Conservation (phyloP, 768 basidiomycete species). For the Phylloporus sp. region DNA sequence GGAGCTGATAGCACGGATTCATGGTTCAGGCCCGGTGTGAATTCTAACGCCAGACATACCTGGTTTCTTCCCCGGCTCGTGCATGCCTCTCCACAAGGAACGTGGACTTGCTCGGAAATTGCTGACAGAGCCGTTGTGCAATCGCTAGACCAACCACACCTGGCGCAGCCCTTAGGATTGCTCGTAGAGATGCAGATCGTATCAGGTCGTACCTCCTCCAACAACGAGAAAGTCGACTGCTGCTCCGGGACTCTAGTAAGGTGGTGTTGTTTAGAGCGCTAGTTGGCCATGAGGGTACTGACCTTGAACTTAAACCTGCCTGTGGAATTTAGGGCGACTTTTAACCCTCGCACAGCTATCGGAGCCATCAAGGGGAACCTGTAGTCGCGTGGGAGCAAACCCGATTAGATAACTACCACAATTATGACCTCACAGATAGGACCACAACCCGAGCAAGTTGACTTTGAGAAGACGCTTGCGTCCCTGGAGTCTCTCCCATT, state of each 20-base stretch:
- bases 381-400: not conserved
- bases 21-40: not conserved
- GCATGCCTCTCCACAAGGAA: conserved; percentile 77
- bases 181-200: not conserved
- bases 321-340: conserved; percentile 57
- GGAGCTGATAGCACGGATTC: conserved; percentile 46
- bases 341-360: conserved; percentile 47
- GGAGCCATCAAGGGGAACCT: conserved; percentile 18
- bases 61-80: conserved; percentile 80
- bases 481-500: conserved; percentile 70
- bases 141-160: conserved; percentile 86
- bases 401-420: conserved; percentile 6
- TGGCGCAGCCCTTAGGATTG: conserved; percentile 22
- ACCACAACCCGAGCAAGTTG: conserved; percentile 19
- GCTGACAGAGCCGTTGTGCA: conserved; percentile 65
- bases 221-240: conserved; percentile 82
- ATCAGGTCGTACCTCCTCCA: conserved; percentile 62
- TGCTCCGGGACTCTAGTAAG: conserved; percentile 55
- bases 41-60: conserved; percentile 37
- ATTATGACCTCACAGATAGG: conserved; percentile 22
- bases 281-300: not conserved
- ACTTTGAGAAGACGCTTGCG: conserved; percentile 36
- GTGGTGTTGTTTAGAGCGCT: not conserved
- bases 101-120: conserved; percentile 65
- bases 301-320: conserved; percentile 64